Percentiles rank a stretch among this genome's conserved stretches.
Evolutionary conservation across 2,329 filamentous ascomycete species (phyloP).

Genomic region (Fusarium verticillioides): DNA sequence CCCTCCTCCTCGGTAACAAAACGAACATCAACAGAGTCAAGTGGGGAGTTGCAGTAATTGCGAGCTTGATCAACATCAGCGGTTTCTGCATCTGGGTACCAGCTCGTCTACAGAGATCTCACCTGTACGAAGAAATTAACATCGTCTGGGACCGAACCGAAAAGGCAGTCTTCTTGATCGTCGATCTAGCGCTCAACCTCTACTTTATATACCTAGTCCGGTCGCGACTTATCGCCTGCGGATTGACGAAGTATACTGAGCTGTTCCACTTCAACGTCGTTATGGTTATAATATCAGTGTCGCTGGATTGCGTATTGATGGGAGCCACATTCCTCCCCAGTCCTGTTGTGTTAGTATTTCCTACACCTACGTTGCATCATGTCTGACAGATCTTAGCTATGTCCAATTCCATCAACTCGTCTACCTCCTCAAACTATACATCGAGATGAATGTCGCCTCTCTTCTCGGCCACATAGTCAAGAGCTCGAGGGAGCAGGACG

Average conservation of each 20-base stretch:
- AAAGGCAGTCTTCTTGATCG: slow-evolving; percentile 24
- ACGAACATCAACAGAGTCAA: slow-evolving; percentile 21
- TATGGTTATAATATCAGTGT: slow-evolving; percentile 27
- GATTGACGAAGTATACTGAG: slow-evolving; percentile 23
- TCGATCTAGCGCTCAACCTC: slow-evolving; percentile 28
- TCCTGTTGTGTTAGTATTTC: slow-evolving; percentile 21
- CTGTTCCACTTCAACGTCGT: slow-evolving; percentile 28
- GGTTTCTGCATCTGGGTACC: slow-evolving; percentile 35
- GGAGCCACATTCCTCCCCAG: slow-evolving; percentile 30
- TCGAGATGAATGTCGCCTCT: slow-evolving; percentile 28
- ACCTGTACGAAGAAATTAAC: slow-evolving; percentile 28
- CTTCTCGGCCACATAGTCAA: slow-evolving; percentile 31
- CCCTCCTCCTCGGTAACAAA: slow-evolving; percentile 23
- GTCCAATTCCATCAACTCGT: slow-evolving; percentile 32
- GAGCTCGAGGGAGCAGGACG: slow-evolving; percentile 3
- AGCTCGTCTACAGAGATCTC: slow-evolving; percentile 20
- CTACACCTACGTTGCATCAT: background rate
- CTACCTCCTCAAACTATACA: slow-evolving; percentile 32
- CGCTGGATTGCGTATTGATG: slow-evolving; percentile 28
- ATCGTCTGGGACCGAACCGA: slow-evolving; percentile 34
- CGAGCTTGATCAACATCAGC: slow-evolving; percentile 25
- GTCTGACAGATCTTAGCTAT: slow-evolving; percentile 15
- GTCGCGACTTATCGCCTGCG: slow-evolving; percentile 15
- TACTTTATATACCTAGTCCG: slow-evolving; percentile 35
- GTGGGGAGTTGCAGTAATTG: slow-evolving; percentile 18